Conservation (phyloP, 2,329 filamentous ascomycete species). For the Colletotrichum costaricense region DNA sequence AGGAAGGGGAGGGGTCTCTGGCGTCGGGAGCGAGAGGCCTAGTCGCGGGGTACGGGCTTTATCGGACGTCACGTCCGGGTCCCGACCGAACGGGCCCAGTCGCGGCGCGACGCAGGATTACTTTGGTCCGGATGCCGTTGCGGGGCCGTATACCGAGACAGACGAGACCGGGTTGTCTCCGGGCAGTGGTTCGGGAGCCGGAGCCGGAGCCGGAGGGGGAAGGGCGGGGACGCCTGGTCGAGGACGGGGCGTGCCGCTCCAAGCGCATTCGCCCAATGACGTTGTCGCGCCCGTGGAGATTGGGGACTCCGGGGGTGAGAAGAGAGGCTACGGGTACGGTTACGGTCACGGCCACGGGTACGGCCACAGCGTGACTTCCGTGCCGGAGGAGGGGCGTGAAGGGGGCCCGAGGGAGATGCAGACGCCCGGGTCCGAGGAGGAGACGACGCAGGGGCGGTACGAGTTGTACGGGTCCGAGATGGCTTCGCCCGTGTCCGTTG, state of each 20-base stretch:
- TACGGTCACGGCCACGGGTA: not conserved
- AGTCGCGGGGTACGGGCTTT: conserved; percentile 37
- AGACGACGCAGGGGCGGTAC: conserved; percentile 48
- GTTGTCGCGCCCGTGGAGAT: conserved; percentile 67
- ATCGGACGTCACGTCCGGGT: conserved; percentile 47
- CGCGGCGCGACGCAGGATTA: conserved; percentile 53
- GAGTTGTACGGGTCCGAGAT: conserved; percentile 58
- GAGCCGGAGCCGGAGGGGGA: not conserved
- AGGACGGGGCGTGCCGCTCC: conserved; percentile 53
- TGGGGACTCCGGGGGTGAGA: conserved; percentile 46
- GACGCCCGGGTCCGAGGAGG: conserved; percentile 23
- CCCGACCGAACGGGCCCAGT: conserved; percentile 40
- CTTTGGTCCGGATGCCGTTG: conserved; percentile 55
- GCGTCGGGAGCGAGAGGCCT: conserved; percentile 34
- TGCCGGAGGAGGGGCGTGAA: not conserved
- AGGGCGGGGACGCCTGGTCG: conserved; percentile 45
- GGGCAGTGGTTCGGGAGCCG: conserved; percentile 5
- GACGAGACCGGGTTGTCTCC: conserved; percentile 31
- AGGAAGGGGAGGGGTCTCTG: conserved; percentile 25
- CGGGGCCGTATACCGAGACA: conserved; percentile 59
- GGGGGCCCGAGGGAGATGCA: not conserved
- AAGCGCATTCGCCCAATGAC: conserved; percentile 60
- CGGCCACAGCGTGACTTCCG: not conserved
- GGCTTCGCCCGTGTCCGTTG: conserved; percentile 29
- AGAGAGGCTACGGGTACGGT: not conserved